Evolutionary conservation across 805 yeast genomes (phyloP).

Genomic region (Candida silvicultrix): DNA sequence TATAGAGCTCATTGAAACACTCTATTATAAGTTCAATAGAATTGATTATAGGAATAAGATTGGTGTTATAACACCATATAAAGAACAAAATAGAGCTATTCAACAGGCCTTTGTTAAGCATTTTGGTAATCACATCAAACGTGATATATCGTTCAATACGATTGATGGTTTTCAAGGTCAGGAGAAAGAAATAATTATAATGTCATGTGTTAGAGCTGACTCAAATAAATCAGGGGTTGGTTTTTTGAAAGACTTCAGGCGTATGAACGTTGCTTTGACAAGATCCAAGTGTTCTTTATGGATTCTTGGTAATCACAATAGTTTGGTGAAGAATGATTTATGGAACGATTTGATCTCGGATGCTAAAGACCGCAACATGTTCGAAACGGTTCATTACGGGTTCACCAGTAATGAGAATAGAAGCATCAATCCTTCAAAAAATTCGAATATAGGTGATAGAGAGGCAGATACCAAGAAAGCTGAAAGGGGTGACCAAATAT

Average conservation of each 20-base stretch:
- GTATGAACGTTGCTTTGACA: constrained; percentile 96
- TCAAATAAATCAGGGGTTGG: constrained; percentile 59
- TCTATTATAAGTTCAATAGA: constrained; percentile 41
- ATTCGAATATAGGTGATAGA: too few relatives aligned
- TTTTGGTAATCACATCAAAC: constrained; percentile 58
- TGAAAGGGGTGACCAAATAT: too few relatives aligned
- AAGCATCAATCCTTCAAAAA: background rate
- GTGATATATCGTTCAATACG: constrained; percentile 81
- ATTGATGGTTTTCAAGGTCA: constrained; percentile 99
- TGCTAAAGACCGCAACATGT: constrained; percentile 45
- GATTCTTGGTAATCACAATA: constrained; percentile 78
- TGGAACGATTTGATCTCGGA: constrained; percentile 70
- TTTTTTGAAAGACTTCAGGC: constrained; percentile 81
- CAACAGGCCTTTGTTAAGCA: constrained; percentile 47
- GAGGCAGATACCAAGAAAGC: too few relatives aligned
- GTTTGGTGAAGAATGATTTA: constrained; percentile 56
- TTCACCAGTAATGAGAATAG: background rate
- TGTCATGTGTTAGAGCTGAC: constrained; percentile 94
- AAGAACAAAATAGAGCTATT: constrained; percentile 69
- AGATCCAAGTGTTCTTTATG: constrained; percentile 90
- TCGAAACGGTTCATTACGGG: constrained; percentile 10
- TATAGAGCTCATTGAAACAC: constrained; percentile 51
- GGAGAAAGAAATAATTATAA: constrained; percentile 88
- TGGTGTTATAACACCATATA: constrained; percentile 93
- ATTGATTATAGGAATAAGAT: constrained; percentile 60